Conservation (phyloP, 2,329 filamentous ascomycete species). For the Leptographium radiaticola region DNA sequence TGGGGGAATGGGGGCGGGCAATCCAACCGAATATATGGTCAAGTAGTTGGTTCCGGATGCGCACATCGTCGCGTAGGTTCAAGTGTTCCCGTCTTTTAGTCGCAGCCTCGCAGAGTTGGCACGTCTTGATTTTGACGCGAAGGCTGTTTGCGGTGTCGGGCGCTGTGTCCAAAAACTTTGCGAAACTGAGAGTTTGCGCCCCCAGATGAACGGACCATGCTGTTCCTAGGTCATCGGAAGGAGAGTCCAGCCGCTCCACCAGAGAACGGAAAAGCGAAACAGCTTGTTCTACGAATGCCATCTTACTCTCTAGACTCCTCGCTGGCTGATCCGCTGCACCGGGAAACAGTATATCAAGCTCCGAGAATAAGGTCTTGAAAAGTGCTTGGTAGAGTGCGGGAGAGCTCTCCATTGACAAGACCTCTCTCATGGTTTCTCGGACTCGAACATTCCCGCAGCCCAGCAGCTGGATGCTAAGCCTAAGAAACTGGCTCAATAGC, state of each 20-base stretch:
- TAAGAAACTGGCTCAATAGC: slow-evolving; percentile 45
- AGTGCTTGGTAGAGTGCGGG: slow-evolving; percentile 47
- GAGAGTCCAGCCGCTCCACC: slow-evolving; percentile 50
- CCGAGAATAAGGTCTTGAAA: slow-evolving; percentile 51
- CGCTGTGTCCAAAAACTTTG: slow-evolving; percentile 50
- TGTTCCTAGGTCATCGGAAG: slow-evolving; percentile 49
- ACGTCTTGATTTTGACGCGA: slow-evolving; percentile 56
- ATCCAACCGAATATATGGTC: slow-evolving; percentile 60
- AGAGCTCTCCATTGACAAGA: slow-evolving; percentile 52
- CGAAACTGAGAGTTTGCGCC: slow-evolving; percentile 50
- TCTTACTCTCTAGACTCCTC: slow-evolving; percentile 44
- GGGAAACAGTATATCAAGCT: slow-evolving; percentile 50
- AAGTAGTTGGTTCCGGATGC: slow-evolving; percentile 54
- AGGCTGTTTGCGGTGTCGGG: slow-evolving; percentile 42
- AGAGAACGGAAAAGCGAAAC: slow-evolving; percentile 49
- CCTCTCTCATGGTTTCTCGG: slow-evolving; percentile 53
- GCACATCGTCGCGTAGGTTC: slow-evolving; percentile 55
- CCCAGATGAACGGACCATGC: slow-evolving; percentile 52
- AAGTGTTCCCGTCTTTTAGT: slow-evolving; percentile 55
- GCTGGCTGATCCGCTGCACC: slow-evolving; percentile 37
- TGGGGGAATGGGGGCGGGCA: slow-evolving; percentile 42
- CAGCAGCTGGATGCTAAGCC: slow-evolving; percentile 50
- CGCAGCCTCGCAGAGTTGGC: slow-evolving; percentile 52
- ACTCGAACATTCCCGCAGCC: slow-evolving; percentile 51
- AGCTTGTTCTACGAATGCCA: slow-evolving; percentile 55